A percentile compares a stretch with the other conserved stretches of the same genome.
Conservation (phyloP, 2,329 filamentous ascomycete genomes). For the Ceratocystis papillata region DNA sequence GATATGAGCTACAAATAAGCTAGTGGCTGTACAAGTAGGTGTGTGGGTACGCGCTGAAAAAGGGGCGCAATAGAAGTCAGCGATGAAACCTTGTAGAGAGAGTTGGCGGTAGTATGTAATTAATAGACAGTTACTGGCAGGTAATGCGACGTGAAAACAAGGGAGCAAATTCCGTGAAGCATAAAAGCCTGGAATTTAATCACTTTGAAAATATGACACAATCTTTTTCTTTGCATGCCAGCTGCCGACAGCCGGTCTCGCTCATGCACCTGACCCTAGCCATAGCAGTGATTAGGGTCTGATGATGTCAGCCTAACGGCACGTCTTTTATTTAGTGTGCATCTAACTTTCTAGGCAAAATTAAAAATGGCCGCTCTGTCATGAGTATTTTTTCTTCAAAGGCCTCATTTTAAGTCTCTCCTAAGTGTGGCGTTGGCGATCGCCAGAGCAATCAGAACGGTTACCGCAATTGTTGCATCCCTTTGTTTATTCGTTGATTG, state of each 20-base stretch:
- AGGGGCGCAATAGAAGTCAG: too few species aligned
- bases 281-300: neutral
- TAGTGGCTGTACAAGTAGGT: too few species aligned
- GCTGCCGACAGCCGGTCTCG: neutral
- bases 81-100: neutral
- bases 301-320: neutral
- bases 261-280: neutral
- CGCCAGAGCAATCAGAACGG: neutral
- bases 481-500: neutral
- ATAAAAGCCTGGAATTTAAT: constrained; percentile 2
- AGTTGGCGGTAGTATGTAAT: neutral
- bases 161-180: constrained; percentile 16
- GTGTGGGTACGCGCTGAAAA: too few species aligned
- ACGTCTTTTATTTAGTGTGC: too few species aligned
- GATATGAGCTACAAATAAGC: too few species aligned
- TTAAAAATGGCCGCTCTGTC: too few species aligned
- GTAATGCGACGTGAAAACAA: constrained; percentile 8
- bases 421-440: neutral
- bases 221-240: neutral
- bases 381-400: too few species aligned
- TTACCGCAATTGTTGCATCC: neutral
- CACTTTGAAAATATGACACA: neutral
- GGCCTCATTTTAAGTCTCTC: neutral
- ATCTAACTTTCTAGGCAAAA: too few species aligned
- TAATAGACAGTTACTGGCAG: neutral